Percentiles rank a stretch among this genome's conserved stretches.
These are phyloP conservation scores for Trypanosoma cruzi DNA, from an alignment of 208 protist species.

Conservation along the genomic window DNA sequence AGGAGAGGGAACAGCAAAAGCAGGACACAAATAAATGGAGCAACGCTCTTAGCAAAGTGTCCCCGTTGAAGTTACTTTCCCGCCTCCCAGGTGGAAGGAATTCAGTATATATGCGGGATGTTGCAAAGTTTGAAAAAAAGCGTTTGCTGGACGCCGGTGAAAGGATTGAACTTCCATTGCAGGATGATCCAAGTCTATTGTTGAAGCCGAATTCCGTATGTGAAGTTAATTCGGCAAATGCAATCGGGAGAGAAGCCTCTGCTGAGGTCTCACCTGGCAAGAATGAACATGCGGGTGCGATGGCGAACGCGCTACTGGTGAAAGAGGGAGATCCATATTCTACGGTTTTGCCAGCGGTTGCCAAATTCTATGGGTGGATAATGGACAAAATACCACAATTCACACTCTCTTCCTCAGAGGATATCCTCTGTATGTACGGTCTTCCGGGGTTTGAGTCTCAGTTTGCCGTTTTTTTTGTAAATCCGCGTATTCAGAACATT, in stretches of 20 bases:
- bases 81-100: neutral
- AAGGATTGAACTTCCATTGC: conserved; percentile 8
- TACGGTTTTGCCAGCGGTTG: neutral
- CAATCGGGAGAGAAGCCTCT: neutral
- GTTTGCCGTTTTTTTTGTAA: conserved; percentile 18
- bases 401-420: conserved; percentile 3
- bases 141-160: neutral
- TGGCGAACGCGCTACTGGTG: neutral
- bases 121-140: conserved; percentile 16
- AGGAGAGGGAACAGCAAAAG: neutral
- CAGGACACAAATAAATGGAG: neutral
- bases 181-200: neutral
- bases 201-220: conserved; percentile 2
- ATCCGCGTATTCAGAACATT: conserved; percentile 3
- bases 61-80: conserved; percentile 2
- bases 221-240: neutral
- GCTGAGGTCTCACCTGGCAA: neutral
- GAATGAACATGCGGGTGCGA: neutral
- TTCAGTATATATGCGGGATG: conserved; percentile 5
- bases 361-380: conserved; percentile 6
- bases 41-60: neutral
- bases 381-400: neutral
- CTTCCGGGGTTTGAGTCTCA: conserved; percentile 21
- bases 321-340: neutral
- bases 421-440: conserved; percentile 2